phyloP scores from a whole-genome alignment of 257 asterid species.

The Plantago ovata region DNA sequence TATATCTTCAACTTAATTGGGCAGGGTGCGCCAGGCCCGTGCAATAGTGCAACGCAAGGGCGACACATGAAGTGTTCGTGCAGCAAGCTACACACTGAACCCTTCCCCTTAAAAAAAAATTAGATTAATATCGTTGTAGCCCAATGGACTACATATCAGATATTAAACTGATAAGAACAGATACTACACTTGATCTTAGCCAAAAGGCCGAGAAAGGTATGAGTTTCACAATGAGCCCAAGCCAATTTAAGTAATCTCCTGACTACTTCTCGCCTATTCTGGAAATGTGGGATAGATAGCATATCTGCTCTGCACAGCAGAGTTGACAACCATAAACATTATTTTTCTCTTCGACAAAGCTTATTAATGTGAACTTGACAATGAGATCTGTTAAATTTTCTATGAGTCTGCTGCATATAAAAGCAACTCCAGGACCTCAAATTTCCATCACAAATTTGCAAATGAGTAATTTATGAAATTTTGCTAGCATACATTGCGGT shows the following conservation, averaged over 20 bases:
- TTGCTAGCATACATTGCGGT: no score
- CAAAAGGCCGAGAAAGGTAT: conserved; percentile 83
- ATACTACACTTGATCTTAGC: conserved; percentile 69
- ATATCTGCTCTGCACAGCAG: no score
- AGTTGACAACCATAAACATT: no score
- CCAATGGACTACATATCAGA: conserved; percentile 40
- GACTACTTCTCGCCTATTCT: background rate
- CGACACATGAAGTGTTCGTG: background rate
- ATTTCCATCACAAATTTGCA: no score
- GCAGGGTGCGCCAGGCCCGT: conserved; percentile 8
- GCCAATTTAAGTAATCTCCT: background rate
- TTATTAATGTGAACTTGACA: no score
- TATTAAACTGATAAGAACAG: conserved; percentile 70
- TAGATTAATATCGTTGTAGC: conserved; percentile 31
- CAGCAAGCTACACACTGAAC: conserved; percentile 1
- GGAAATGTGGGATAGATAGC: background rate
- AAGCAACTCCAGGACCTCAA: no score
- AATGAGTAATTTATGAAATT: no score
- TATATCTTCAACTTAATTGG: background rate
- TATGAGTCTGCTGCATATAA: no score
- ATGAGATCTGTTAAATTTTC: no score
- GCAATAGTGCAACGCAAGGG: conserved; percentile 9
- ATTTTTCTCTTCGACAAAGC: no score
- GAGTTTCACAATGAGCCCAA: background rate
- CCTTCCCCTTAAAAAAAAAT: conserved; percentile 25